Percentiles rank a stretch among this genome's conserved stretches.
These are phyloP conservation scores for Paramecium primaurelia DNA, from an alignment of 73 alveolate species.

Conservation along the genomic window DNA sequence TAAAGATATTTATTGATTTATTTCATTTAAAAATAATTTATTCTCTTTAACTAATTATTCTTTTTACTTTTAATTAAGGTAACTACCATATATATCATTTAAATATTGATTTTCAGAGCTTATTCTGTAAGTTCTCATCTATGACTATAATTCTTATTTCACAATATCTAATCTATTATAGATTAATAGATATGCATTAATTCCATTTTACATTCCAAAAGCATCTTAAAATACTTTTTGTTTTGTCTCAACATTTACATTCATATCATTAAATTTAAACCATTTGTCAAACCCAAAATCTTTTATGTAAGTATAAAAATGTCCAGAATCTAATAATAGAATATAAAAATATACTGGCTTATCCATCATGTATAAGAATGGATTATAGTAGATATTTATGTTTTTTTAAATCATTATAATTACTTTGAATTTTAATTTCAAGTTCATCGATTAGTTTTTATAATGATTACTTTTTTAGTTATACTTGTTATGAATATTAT, in stretches of 20 bases:
- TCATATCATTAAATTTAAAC: constrained; percentile 77
- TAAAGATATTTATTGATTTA: neutral
- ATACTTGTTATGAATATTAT: neutral
- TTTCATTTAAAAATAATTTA: neutral
- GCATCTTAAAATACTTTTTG: constrained; percentile 74
- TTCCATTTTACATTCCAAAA: constrained; percentile 71
- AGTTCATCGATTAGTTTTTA: constrained; percentile 27
- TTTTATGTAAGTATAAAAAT: constrained; percentile 88
- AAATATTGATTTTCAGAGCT: neutral
- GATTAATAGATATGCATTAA: constrained; percentile 74
- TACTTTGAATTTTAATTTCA: constrained; percentile 46
- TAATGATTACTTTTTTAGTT: neutral
- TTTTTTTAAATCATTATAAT: constrained; percentile 60
- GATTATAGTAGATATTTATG: constrained; percentile 71
- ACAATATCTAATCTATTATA: constrained; percentile 64
- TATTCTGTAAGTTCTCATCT: neutral
- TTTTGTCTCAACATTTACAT: constrained; percentile 66
- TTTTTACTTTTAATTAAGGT: neutral
- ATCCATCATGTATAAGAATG: constrained; percentile 93
- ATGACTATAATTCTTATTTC: neutral
- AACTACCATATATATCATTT: neutral
- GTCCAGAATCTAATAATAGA: constrained; percentile 79
- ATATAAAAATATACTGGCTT: constrained; percentile 53
- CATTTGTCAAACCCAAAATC: constrained; percentile 78
- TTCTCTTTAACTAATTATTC: neutral